Conservation (phyloP, 2,329 filamentous ascomycete genomes). For the Fusarium solani-melongenae region DNA sequence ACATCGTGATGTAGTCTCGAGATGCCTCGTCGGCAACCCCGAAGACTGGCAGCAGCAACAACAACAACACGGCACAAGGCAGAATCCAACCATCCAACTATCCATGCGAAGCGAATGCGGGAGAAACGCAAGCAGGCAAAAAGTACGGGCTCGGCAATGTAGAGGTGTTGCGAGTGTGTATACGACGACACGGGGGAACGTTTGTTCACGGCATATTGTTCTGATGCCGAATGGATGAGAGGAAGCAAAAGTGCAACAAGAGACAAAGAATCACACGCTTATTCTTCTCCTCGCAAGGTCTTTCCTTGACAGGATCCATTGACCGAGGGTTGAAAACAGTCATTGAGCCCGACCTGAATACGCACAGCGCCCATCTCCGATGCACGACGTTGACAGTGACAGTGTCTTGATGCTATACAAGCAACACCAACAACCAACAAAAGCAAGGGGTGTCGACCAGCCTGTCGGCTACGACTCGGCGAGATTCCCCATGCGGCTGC, state of each 20-base stretch:
- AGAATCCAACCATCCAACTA: neutral
- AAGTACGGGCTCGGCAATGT: neutral
- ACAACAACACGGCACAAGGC: neutral
- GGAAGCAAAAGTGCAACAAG: neutral
- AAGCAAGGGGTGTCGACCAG: slow-evolving; percentile 8
- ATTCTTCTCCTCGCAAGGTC: neutral
- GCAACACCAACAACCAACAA: neutral
- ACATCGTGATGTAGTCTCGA: neutral
- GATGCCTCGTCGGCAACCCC: slow-evolving; percentile 27
- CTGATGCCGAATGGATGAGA: neutral
- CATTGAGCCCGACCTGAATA: neutral
- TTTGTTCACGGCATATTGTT: neutral
- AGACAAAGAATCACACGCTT: neutral
- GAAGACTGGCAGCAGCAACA: neutral
- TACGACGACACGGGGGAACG: neutral
- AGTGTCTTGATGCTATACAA: neutral
- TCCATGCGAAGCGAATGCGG: neutral
- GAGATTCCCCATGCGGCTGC: slow-evolving; percentile 32
- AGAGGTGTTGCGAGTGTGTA: neutral
- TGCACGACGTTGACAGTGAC: neutral
- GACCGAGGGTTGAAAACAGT: neutral
- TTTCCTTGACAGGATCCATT: neutral
- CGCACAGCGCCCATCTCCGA: neutral
- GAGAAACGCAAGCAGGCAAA: neutral
- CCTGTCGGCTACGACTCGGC: slow-evolving; percentile 38